Evolutionary conservation across 2,329 filamentous ascomycete species (phyloP).

Genomic region (Chaetomium globosum): DNA sequence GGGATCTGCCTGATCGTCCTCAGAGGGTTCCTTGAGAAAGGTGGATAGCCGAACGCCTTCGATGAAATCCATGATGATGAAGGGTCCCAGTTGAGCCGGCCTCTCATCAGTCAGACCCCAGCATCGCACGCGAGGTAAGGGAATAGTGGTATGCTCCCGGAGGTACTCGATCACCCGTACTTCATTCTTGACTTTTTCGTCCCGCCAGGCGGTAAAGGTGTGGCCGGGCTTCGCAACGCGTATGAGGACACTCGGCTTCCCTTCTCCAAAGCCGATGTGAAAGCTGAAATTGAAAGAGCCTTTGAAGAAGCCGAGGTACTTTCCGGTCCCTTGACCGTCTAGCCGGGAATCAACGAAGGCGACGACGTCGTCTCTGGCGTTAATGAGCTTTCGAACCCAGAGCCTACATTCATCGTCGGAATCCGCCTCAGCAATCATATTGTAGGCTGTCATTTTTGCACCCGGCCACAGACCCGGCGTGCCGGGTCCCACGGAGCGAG

Average conservation of each 20-base stretch:
- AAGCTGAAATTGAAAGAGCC: neutral
- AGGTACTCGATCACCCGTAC: conserved; percentile 14
- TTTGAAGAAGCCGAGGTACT: neutral
- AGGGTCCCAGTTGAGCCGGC: conserved; percentile 19
- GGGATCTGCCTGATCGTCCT: neutral
- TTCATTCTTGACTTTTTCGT: conserved; percentile 18
- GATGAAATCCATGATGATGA: conserved; percentile 18
- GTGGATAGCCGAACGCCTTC: neutral
- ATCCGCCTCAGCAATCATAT: neutral
- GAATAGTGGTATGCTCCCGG: conserved; percentile 10
- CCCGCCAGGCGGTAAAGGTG: neutral
- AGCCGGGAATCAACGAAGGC: neutral
- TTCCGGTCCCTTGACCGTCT: neutral
- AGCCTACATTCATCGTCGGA: neutral
- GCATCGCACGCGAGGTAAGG: conserved; percentile 5
- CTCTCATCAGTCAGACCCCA: conserved; percentile 29
- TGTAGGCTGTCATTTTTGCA: neutral
- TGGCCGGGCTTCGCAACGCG: neutral
- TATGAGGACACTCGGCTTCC: neutral
- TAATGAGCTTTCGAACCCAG: neutral
- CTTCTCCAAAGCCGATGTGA: neutral
- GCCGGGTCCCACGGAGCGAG: too few relatives aligned
- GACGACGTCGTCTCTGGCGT: neutral
- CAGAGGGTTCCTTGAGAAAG: neutral
- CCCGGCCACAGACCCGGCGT: too few relatives aligned